A percentile compares a stretch with the other conserved stretches of the same genome.
Evolutionary conservation across 257 asterid species (phyloP).

Genomic region (Solanum chmielewskii): DNA sequence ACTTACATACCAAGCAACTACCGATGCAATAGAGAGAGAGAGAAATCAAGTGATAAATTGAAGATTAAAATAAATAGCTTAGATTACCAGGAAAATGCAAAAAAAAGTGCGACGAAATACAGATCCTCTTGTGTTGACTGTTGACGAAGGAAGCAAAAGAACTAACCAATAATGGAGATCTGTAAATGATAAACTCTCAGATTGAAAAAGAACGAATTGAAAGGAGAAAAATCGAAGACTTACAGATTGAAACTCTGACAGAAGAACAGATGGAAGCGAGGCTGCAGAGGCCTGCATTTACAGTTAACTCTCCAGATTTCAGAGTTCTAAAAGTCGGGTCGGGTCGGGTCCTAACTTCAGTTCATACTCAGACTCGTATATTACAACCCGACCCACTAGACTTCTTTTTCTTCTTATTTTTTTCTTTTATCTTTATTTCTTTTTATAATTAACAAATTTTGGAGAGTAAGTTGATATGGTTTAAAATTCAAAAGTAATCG

Average conservation of each 20-base stretch:
- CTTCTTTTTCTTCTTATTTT: background rate
- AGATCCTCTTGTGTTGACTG: background rate
- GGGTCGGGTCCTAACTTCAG: background rate
- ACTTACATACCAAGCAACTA: background rate
- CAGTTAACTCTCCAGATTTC: background rate
- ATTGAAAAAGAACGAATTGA: background rate
- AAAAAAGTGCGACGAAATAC: background rate
- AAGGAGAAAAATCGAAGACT: background rate
- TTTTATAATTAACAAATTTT: background rate
- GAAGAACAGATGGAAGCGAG: background rate
- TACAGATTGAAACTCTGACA: background rate
- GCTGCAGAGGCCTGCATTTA: background rate
- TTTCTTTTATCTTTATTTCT: no score
- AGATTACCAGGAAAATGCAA: background rate
- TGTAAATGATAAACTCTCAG: background rate
- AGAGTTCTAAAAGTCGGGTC: background rate
- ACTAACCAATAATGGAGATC: background rate
- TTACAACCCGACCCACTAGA: background rate
- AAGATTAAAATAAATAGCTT: background rate
- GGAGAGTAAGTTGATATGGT: background rate
- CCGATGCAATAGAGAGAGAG: background rate
- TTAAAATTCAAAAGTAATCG: background rate
- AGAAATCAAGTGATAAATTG: background rate
- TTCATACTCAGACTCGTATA: background rate
- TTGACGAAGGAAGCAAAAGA: background rate